Conservation (phyloP, 2,329 filamentous ascomycete genomes). For the Phialophora expanda region DNA sequence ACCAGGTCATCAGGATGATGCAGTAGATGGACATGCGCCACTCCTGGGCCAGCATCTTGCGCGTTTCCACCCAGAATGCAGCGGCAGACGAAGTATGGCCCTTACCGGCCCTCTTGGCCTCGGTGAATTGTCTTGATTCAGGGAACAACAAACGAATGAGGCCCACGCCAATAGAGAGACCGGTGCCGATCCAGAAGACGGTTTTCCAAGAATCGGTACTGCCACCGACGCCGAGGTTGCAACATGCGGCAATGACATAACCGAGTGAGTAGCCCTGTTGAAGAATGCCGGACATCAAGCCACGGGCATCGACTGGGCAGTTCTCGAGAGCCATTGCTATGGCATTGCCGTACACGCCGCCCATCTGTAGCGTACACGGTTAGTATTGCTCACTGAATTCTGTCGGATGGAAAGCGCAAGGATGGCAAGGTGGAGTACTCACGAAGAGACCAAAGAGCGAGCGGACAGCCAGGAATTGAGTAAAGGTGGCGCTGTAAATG, state of each 20-base stretch:
- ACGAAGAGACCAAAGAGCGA: constrained; percentile 73
- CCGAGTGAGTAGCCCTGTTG: constrained; percentile 83
- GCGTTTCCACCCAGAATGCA: constrained; percentile 72
- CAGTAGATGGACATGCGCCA: constrained; percentile 81
- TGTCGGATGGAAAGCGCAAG: neutral
- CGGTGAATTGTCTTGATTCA: constrained; percentile 75
- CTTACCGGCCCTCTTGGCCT: constrained; percentile 61
- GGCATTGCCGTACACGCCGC: constrained; percentile 78
- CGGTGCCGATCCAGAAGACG: constrained; percentile 71
- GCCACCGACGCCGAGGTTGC: constrained; percentile 73
- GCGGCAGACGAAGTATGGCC: constrained; percentile 44
- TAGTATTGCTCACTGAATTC: neutral
- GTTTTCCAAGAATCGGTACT: constrained; percentile 67
- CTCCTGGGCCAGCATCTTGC: constrained; percentile 69
- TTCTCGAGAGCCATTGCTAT: constrained; percentile 80
- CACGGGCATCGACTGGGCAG: constrained; percentile 71
- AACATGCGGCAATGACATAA: constrained; percentile 77
- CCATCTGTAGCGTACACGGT: constrained; percentile 57
- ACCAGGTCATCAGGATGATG: constrained; percentile 77
- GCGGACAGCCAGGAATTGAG: constrained; percentile 75
- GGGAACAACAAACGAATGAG: constrained; percentile 71
- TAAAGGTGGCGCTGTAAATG: constrained; percentile 74
- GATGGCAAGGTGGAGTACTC: neutral
- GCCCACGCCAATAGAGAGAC: constrained; percentile 60
- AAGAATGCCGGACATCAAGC: constrained; percentile 79